Evolutionary conservation across 306 rosid species (phyloP).

Genomic region (Trifolium fragiferum): DNA sequence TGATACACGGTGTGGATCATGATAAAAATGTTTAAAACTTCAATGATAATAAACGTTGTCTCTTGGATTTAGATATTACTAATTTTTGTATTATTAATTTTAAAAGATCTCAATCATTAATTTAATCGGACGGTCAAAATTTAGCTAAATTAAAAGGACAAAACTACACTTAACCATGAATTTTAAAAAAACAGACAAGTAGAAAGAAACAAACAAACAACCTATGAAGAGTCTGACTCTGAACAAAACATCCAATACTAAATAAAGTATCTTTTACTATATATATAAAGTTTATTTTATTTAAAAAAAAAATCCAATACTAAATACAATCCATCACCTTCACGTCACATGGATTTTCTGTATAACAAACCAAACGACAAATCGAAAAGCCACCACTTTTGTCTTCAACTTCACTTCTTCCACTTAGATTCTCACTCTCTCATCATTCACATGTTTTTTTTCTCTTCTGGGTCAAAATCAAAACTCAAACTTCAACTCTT

Average conservation of each 20-base stretch:
- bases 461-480: slow-evolving; percentile 13
- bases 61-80: too few species aligned
- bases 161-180: too few species aligned
- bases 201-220: background rate
- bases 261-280: too few species aligned
- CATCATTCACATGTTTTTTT: slow-evolving; percentile 29
- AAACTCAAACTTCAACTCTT: slow-evolving; percentile 1
- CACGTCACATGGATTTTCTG: slow-evolving; percentile 45
- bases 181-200: background rate
- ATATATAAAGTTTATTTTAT: too few species aligned
- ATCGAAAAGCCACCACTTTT: background rate
- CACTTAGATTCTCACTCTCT: slow-evolving; percentile 30
- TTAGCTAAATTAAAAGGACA: too few species aligned
- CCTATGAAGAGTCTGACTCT: background rate
- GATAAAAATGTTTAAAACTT: too few species aligned
- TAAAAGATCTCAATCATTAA: too few species aligned
- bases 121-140: too few species aligned
- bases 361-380: slow-evolving; percentile 30
- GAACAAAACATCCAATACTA: background rate
- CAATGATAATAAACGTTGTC: too few species aligned
- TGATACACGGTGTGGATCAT: too few species aligned
- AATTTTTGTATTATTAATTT: too few species aligned
- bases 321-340: slow-evolving; percentile 2
- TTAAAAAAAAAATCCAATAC: too few species aligned
- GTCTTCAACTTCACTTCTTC: slow-evolving; percentile 32